These are phyloP conservation scores for Ricinus communis DNA, from an alignment of 345 rosid species.

Conservation along the genomic window DNA sequence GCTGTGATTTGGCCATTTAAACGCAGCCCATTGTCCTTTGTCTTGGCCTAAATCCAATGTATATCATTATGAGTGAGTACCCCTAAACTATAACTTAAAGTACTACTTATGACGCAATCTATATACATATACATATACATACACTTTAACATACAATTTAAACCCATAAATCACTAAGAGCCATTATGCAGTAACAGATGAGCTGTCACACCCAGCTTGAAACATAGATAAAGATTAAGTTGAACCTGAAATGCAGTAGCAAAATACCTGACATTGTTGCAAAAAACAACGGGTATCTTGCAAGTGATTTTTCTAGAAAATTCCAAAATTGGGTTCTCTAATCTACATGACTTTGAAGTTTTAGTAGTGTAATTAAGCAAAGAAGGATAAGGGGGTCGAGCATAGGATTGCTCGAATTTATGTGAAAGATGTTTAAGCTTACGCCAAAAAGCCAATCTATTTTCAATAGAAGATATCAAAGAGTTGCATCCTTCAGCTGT, in stretches of 20 bases:
- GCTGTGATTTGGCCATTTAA: constrained; percentile 51
- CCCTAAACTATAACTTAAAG: neutral
- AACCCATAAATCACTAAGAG: neutral
- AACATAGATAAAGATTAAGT: neutral
- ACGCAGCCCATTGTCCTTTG: constrained; percentile 29
- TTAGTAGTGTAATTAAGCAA: constrained; percentile 5
- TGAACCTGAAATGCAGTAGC: constrained; percentile 46
- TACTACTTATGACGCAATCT: no score
- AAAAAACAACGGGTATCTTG: constrained; percentile 25
- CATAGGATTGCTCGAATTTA: constrained; percentile 30
- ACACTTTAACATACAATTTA: no score
- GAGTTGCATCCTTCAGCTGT: neutral
- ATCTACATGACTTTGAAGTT: constrained; percentile 5
- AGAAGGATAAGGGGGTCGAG: constrained; percentile 26
- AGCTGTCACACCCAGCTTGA: neutral
- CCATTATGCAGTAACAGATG: neutral
- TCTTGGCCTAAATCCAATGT: constrained; percentile 33
- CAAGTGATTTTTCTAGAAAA: constrained; percentile 12
- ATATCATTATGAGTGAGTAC: neutral
- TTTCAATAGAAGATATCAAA: neutral
- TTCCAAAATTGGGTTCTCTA: constrained; percentile 21
- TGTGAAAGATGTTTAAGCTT: constrained; percentile 27
- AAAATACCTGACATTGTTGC: constrained; percentile 44
- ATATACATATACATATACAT: no score
- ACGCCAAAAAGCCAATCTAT: constrained; percentile 40